phyloP scores from a whole-genome alignment of 73 alveolate species.

The Stentor coeruleus region DNA sequence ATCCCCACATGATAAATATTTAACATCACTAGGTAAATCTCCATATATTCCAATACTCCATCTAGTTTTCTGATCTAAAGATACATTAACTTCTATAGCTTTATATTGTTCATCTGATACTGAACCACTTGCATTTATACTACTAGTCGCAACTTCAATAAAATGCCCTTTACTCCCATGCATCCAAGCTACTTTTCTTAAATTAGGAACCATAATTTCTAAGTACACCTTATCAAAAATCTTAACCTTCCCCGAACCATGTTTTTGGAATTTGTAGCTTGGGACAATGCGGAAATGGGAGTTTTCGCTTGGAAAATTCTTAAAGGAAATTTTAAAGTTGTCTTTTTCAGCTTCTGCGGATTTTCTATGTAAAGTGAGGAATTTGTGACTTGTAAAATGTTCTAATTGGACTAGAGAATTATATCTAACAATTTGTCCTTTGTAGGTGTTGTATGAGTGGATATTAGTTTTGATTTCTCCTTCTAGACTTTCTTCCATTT shows the following conservation, averaged over 20 bases:
- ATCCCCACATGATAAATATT: slow-evolving; percentile 16
- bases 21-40: neutral
- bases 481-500: slow-evolving; percentile 21
- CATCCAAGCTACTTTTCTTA: neutral
- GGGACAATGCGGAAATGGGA: slow-evolving; percentile 24
- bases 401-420: slow-evolving; percentile 5
- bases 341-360: neutral
- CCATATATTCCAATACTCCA: slow-evolving; percentile 16
- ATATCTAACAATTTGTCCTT: neutral
- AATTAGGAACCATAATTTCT: neutral
- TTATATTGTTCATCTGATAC: neutral
- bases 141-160: neutral
- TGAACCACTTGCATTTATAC: neutral
- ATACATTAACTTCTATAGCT: neutral
- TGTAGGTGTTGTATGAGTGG: neutral
- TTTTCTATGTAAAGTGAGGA: neutral
- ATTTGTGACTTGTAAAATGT: neutral
- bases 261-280: neutral
- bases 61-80: slow-evolving; percentile 23
- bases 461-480: slow-evolving; percentile 17
- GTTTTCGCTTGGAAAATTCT: neutral
- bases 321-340: neutral
- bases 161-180: neutral
- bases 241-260: neutral
- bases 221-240: neutral